phyloP scores from a whole-genome alignment of 2,329 filamentous ascomycete species.

The Zasmidium citrigriseum region DNA sequence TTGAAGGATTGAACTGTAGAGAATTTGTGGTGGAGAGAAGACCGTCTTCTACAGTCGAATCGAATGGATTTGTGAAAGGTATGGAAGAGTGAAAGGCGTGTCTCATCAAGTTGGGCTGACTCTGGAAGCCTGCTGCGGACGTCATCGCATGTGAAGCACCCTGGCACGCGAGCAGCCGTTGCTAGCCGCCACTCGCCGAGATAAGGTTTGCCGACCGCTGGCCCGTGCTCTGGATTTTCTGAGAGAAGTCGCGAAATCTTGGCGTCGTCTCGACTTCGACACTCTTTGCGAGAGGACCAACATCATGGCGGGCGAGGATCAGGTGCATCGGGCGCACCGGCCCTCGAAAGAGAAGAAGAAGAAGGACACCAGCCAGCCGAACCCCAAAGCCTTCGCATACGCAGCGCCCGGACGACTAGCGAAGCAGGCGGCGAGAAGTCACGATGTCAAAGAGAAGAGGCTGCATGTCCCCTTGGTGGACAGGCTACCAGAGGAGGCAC shows the following conservation, averaged over 20 bases:
- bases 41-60: neutral
- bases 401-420: constrained; percentile 78
- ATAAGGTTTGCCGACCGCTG: neutral
- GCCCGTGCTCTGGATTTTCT: constrained; percentile 1
- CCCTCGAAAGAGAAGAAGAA: constrained; percentile 89
- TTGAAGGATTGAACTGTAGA: constrained; percentile 8
- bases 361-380: constrained; percentile 61
- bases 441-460: constrained; percentile 90
- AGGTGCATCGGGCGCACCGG: constrained; percentile 82
- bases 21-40: constrained; percentile 8
- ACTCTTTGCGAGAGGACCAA: neutral
- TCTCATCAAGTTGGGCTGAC: constrained; percentile 3
- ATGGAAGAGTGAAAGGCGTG: neutral
- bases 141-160: neutral
- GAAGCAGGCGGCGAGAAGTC: constrained; percentile 70
- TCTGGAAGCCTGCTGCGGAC: constrained; percentile 5
- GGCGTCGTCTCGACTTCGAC: constrained; percentile 7
- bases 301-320: constrained; percentile 53
- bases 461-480: constrained; percentile 96
- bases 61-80: neutral
- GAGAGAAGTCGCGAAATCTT: constrained; percentile 12
- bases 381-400: constrained; percentile 89
- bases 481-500: constrained; percentile 90
- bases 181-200: neutral
- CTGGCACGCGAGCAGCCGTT: neutral